A percentile compares a stretch with the other conserved stretches of the same genome.
phyloP scores from a whole-genome alignment of 139 green algal species.

The Eudorina sp. region DNA sequence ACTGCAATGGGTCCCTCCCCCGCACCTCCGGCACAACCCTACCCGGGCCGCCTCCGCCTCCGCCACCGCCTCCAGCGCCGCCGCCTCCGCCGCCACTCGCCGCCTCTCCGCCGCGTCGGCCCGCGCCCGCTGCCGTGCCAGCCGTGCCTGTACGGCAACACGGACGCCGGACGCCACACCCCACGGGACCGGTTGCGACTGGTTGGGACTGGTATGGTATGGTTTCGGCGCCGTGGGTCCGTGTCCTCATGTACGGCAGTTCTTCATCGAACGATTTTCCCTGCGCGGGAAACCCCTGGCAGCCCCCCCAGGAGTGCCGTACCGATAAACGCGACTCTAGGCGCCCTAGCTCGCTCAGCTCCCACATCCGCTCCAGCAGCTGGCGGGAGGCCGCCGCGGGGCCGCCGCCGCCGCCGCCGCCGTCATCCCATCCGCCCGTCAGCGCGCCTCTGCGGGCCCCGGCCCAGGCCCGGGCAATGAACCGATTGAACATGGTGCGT shows the following conservation, averaged over 20 bases:
- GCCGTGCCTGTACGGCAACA: not conserved
- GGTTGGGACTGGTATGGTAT: too few species aligned
- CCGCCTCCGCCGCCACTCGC: not conserved
- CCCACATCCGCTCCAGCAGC: slow-evolving; percentile 38
- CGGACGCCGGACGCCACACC: too few species aligned
- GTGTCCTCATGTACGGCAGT: too few species aligned
- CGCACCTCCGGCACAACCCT: not conserved
- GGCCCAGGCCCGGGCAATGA: too few species aligned
- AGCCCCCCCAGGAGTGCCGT: too few species aligned
- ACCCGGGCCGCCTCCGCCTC: not conserved
- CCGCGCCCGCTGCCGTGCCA: slow-evolving; percentile 20
- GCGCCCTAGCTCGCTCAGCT: not conserved
- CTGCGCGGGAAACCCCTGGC: too few species aligned
- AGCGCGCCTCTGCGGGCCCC: slow-evolving; percentile 38
- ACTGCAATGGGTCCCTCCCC: too few species aligned
- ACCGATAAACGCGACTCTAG: not conserved
- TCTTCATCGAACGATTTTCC: too few species aligned
- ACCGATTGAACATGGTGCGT: too few species aligned
- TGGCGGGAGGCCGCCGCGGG: not conserved
- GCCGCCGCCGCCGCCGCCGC: not conserved
- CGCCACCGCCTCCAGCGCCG: not conserved
- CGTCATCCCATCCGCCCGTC: slow-evolving; percentile 52
- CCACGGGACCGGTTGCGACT: too few species aligned
- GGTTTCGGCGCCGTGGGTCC: too few species aligned
- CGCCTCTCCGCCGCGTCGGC: slow-evolving; percentile 6